Percentiles rank a stretch among this genome's conserved stretches.
Conservation (phyloP, 179 eudicot species). For the Heliamphora pulchella region DNA sequence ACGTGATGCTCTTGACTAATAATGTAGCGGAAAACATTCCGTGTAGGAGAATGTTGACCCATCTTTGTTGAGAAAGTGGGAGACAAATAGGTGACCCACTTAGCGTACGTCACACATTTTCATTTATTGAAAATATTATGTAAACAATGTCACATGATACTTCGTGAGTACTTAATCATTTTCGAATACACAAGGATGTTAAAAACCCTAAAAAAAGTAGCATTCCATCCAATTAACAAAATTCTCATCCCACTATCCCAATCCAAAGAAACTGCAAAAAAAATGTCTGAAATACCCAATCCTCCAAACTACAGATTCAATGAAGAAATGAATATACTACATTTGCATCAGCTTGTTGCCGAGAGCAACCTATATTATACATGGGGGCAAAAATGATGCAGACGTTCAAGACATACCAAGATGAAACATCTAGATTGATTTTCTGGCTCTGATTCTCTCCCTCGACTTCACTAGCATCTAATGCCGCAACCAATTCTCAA, state of each 20-base stretch:
- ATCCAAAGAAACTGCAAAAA: conserved; percentile 7
- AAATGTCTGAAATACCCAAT: conserved; percentile 4
- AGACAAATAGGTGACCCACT: too few species aligned
- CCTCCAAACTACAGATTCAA: conserved; percentile 14
- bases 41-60: too few species aligned
- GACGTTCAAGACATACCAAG: not conserved
- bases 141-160: too few species aligned
- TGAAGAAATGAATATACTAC: conserved; percentile 9
- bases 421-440: conserved; percentile 5
- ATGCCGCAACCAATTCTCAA: conserved; percentile 14
- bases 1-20: too few species aligned
- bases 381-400: conserved; percentile 11
- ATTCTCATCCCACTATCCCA: not conserved
- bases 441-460: not conserved
- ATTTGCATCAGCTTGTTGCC: conserved; percentile 19
- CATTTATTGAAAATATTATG: too few species aligned
- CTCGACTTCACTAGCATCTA: conserved; percentile 15
- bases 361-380: conserved; percentile 17
- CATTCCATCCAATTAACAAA: not conserved
- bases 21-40: too few species aligned
- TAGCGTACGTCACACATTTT: too few species aligned
- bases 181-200: too few species aligned
- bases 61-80: too few species aligned
- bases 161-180: too few species aligned
- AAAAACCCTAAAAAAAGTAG: not conserved